Evolutionary conservation across 768 basidiomycete species (phyloP), one percentile per base, ranked within the genome.

Genomic region (Leccinellum luteum): DNA sequence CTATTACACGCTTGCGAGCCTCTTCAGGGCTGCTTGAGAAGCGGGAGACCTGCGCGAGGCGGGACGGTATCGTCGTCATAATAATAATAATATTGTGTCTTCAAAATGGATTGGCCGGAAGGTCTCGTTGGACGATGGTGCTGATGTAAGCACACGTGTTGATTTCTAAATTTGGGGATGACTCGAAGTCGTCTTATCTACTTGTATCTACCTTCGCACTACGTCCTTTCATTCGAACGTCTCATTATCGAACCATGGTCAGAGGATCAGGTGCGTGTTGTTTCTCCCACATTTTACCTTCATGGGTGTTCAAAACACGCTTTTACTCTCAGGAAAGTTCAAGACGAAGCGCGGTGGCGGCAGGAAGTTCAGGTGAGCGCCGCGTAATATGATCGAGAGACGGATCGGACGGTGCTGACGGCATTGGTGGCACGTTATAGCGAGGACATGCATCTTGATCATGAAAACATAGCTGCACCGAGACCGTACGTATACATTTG

Each of bases 331-430:
- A 85, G 90, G 92, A 60, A 91, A 88, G 74, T 92, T 83, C 77
- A 94, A 94, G 81, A 79, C 85, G 63, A 90, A 87, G 69, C 90
- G 93, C 52, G 93, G 93, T 63, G 93, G 93, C 35, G 93, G 93
- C 52, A 83, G 93, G 59, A 86, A 77, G 69, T 95, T 94, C 73
- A 90, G 90, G 85, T 88, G 66, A 51, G 69, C 54, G 13, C 30
- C 53, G 28, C 48, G 32, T 56, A 52, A 44, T 43, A 47, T 45
- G 17, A 55, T 53, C 27, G 27, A 19, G 52, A 49, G 23, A 48
- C 57, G 55, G 60, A 56, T 55, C 55, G 48, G 52, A 48, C 14
- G 49, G 23, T 64, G 48, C 52, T 65, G 47, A 51, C 43, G 19
- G 34, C n/a, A 32, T 64, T 35, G 13, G 21, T 35, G 58, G 7